A percentile compares a stretch with the other conserved stretches of the same genome.
Conservation (phyloP, 768 basidiomycete genomes). For the Podaxis sp. region DNA sequence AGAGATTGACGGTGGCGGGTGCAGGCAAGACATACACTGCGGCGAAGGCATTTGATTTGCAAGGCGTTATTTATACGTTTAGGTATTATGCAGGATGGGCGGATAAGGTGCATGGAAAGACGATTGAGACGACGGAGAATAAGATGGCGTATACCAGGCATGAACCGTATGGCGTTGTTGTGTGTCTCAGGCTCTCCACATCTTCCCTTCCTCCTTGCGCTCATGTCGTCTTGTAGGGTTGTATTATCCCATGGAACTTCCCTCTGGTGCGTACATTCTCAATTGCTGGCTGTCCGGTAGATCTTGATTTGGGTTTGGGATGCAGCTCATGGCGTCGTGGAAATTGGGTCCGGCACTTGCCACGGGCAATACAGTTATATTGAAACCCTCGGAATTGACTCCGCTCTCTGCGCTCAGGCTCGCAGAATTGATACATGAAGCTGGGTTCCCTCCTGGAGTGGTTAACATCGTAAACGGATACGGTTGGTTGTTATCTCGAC, state of each 20-base stretch:
- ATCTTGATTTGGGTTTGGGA: not conserved
- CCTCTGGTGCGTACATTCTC: constrained; percentile 22
- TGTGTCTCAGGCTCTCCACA: constrained; percentile 14
- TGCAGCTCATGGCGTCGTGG: constrained; percentile 53
- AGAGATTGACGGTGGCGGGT: not conserved
- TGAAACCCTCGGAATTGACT: constrained; percentile 76
- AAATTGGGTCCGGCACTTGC: constrained; percentile 78
- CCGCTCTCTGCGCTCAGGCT: constrained; percentile 61
- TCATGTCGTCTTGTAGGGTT: constrained; percentile 23
- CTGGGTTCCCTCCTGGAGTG: constrained; percentile 78
- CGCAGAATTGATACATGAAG: constrained; percentile 54
- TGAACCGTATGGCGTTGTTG: constrained; percentile 59
- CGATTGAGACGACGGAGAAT: constrained; percentile 60
- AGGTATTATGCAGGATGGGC: constrained; percentile 90
- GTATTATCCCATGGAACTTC: constrained; percentile 67
- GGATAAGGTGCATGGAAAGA: constrained; percentile 79
- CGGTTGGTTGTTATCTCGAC: not conserved
- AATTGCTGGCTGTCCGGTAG: not conserved
- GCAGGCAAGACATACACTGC: constrained; percentile 53
- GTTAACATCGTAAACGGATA: constrained; percentile 58
- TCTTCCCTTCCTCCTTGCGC: not conserved
- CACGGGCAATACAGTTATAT: constrained; percentile 66
- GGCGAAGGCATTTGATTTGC: constrained; percentile 50
- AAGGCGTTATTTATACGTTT: constrained; percentile 45
- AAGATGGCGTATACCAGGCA: constrained; percentile 70